Conservation (phyloP, 164 flowering plant genomes). For the Nymphaea thermarum region DNA sequence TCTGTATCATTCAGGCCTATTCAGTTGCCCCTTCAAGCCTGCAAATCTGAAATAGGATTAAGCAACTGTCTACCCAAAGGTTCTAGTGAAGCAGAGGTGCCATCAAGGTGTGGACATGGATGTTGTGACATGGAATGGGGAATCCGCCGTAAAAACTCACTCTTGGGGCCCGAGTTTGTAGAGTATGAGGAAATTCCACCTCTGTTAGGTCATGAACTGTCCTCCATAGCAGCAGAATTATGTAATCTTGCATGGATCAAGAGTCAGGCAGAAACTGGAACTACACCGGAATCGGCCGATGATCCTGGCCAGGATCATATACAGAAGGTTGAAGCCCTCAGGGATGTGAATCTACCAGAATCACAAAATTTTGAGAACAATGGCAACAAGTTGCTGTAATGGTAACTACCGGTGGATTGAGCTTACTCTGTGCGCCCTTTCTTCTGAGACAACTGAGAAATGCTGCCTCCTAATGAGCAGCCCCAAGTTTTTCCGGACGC, state of each 20-base stretch:
- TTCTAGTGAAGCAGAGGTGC: conserved; percentile 35
- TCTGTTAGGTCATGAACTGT: conserved; percentile 53
- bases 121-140: conserved; percentile 30
- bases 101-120: conserved; percentile 62
- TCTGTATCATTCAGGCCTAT: conserved; percentile 17
- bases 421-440: too few relatives aligned
- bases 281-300: neutral
- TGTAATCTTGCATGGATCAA: conserved; percentile 69
- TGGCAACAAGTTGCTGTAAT: too few relatives aligned
- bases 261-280: conserved; percentile 15
- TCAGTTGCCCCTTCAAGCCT: conserved; percentile 11
- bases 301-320: neutral
- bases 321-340: neutral
- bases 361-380: neutral
- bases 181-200: conserved; percentile 43
- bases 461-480: too few relatives aligned
- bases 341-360: neutral
- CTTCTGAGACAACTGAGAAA: too few relatives aligned
- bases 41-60: conserved; percentile 30
- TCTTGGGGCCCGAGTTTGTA: conserved; percentile 81
- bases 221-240: conserved; percentile 56
- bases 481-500: too few relatives aligned
- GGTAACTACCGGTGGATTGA: too few relatives aligned
- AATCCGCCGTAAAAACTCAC: conserved; percentile 14
- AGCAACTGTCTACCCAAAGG: conserved; percentile 35